These are phyloP conservation scores for Cercospora canescens DNA, from an alignment of 2,329 filamentous ascomycete species.

Conservation along the genomic window DNA sequence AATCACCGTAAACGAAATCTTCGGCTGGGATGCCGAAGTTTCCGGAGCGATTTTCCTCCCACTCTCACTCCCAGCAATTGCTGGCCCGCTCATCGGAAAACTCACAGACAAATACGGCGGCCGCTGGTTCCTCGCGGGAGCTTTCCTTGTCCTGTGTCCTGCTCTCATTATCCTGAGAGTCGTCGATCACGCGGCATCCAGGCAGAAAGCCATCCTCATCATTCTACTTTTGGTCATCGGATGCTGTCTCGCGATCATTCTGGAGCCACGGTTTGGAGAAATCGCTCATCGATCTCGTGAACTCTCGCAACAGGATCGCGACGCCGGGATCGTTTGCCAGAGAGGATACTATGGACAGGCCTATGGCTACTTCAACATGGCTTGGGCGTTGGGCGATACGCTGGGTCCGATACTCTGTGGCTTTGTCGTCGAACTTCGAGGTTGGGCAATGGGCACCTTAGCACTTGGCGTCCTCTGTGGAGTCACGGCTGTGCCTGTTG, in stretches of 20 bases:
- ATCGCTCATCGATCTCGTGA: constrained; percentile 21
- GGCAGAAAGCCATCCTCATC: constrained; percentile 21
- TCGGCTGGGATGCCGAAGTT: constrained; percentile 24
- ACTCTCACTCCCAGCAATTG: constrained; percentile 21
- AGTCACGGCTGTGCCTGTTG: constrained; percentile 50
- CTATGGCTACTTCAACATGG: constrained; percentile 45
- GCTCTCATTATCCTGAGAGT: constrained; percentile 23
- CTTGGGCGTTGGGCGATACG: constrained; percentile 27
- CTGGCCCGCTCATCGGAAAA: constrained; percentile 24
- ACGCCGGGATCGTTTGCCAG: constrained; percentile 8
- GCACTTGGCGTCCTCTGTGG: constrained; percentile 40
- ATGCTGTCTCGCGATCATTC: constrained; percentile 17
- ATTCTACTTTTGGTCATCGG: constrained; percentile 23
- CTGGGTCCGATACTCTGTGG: constrained; percentile 30
- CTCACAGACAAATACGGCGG: constrained; percentile 25
- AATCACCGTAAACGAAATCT: constrained; percentile 16
- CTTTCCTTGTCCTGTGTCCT: constrained; percentile 18
- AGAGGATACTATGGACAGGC: constrained; percentile 49
- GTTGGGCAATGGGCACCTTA: constrained; percentile 26
- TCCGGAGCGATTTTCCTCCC: constrained; percentile 26
- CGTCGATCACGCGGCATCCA: constrained; percentile 17
- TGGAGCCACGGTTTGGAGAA: constrained; percentile 27
- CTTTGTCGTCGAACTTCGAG: constrained; percentile 22
- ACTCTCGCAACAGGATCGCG: constrained; percentile 12
- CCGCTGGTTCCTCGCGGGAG: constrained; percentile 21